Percentiles rank a stretch among this genome's conserved stretches.
phyloP scores from a whole-genome alignment of 176 grass and related monocot genomes.

The Cenchrus fungigraminus region DNA sequence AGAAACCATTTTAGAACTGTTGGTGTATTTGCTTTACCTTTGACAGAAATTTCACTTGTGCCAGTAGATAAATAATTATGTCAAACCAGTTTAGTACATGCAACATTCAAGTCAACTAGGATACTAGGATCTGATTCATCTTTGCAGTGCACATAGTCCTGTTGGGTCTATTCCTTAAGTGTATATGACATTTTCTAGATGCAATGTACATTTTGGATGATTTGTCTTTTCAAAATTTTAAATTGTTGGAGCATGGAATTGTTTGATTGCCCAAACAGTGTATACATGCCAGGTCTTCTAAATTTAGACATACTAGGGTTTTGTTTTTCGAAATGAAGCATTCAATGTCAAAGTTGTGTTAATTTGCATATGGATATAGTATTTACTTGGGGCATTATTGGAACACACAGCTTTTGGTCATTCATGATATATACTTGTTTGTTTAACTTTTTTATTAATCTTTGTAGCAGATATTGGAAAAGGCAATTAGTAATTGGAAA shows the following conservation, averaged over 20 bases:
- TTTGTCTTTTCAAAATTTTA: slow-evolving; percentile 17
- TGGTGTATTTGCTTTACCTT: neutral
- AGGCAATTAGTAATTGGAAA: slow-evolving; percentile 88
- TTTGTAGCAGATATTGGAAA: slow-evolving; percentile 84
- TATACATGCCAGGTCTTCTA: neutral
- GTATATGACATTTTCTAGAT: slow-evolving; percentile 8
- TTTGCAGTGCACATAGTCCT: neutral
- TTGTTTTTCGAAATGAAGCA: neutral
- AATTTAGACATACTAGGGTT: slow-evolving; percentile 1
- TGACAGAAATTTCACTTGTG: neutral
- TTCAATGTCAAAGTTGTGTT: neutral
- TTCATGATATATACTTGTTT: slow-evolving; percentile 34
- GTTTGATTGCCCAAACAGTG: neutral
- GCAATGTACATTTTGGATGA: slow-evolving; percentile 2
- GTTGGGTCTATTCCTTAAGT: neutral
- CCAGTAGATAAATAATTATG: slow-evolving; percentile 4
- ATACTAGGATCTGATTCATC: neutral
- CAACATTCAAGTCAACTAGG: slow-evolving; percentile 23
- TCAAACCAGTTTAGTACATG: slow-evolving; percentile 24
- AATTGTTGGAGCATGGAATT: slow-evolving; percentile 16
- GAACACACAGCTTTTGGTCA: slow-evolving; percentile 14
- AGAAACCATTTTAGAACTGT: slow-evolving; percentile 3
- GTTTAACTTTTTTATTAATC: slow-evolving; percentile 39
- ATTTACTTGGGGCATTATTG: slow-evolving; percentile 26
- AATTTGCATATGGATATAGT: neutral